Evolutionary conservation across 2,329 filamentous ascomycete genomes (phyloP), one percentile per base, ranked within the genome.

Genomic region (Zalaria sp.): DNA sequence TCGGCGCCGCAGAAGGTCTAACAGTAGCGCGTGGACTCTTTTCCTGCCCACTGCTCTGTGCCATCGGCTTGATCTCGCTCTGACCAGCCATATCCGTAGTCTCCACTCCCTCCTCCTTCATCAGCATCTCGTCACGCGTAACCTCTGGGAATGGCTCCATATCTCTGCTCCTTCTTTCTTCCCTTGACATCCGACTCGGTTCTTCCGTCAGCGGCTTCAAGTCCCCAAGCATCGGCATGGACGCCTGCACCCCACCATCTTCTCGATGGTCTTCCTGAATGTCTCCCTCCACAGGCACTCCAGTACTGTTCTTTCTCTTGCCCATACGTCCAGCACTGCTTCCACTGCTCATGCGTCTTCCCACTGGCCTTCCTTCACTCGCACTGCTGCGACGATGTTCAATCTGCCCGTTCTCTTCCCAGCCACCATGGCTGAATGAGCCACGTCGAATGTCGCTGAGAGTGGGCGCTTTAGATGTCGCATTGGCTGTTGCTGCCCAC

Each of bases 401-500:
- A 39, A 37, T 25, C 31, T 47, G 40, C 32, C 38, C 44, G 27
- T 41, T 41, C 34, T 38, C 34, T 11, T 40, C 34, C 49, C 49
- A 45, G 10, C 44, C 44, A n/a, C 49, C 36, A 8, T 40, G 32
- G 9, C 46, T 47, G 27, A 51, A 50, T 10, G 49, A 51, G 25
- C 53, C 49, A 34, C 51, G 52, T 35, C 66, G 53, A 28, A 68
- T 66, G 36, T 69, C 64, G 36, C 52, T 49, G 18, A 68, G 42
- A 1, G 63, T 63, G 4, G 65, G 65, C 9, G 65, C 63, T 46
- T 56, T 61, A 5, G 63, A 56, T 9, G 57, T 62, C 4, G 56
- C 56, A 5, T 50, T 54, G 8, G 63, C 65, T 2, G 63, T 63
- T 1, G 66, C 65, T n/a, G 65, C 62, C 63, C 60, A 64, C 56